Conservation (phyloP, 2,329 filamentous ascomycete species). For the Polytolypa hystricis region DNA sequence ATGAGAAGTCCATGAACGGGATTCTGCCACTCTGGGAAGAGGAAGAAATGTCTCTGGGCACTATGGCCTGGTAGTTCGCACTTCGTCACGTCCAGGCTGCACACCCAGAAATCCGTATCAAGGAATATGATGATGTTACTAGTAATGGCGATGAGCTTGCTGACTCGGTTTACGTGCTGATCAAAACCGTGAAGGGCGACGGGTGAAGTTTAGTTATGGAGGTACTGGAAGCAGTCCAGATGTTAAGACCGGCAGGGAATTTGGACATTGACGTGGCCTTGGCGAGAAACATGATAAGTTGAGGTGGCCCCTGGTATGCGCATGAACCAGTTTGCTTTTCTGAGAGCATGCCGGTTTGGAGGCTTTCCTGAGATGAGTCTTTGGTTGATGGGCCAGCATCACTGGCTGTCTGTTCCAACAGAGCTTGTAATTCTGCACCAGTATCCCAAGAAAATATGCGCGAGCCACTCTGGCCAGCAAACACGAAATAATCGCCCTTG, state of each 20-base stretch:
- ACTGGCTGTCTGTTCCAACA: no score
- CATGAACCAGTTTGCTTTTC: no score
- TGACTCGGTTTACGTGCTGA: not conserved
- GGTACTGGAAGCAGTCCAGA: conserved; percentile 3
- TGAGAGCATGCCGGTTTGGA: no score
- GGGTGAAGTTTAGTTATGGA: conserved; percentile 7
- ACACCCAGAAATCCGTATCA: conserved; percentile 18
- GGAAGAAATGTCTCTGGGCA: conserved; percentile 12
- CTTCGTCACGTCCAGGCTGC: conserved; percentile 14
- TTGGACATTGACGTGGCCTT: not conserved
- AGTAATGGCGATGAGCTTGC: conserved; percentile 10
- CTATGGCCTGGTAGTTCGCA: not conserved
- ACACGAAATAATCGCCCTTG: not conserved
- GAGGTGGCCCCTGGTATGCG: no score
- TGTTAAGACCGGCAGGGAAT: not conserved
- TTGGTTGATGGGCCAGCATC: no score
- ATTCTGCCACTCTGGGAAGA: conserved; percentile 12
- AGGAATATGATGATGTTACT: conserved; percentile 15
- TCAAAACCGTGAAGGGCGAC: conserved; percentile 3
- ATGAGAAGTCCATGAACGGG: conserved; percentile 8
- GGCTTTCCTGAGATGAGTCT: no score
- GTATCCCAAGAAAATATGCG: not conserved
- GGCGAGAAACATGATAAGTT: no score
- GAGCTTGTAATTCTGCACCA: not conserved
- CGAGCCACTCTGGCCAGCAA: not conserved